phyloP scores from a whole-genome alignment of 2,329 filamentous ascomycete genomes.

The Penicillium carneum region DNA sequence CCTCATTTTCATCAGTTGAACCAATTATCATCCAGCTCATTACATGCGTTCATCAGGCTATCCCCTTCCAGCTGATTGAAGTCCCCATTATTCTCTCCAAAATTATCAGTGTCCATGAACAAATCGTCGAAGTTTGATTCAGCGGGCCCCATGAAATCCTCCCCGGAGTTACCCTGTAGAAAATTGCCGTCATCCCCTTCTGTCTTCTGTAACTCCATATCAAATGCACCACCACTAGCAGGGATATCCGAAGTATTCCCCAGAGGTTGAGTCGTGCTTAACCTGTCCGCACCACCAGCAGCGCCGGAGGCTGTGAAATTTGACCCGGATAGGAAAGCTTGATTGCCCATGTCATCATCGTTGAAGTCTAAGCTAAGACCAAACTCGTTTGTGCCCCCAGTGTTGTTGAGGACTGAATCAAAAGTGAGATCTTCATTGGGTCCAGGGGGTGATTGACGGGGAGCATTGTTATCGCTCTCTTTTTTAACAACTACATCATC shows the following conservation, averaged over 20 bases:
- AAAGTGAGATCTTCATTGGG: constrained; percentile 50
- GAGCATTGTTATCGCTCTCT: constrained; percentile 31
- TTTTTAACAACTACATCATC: constrained; percentile 33
- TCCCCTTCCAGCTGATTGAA: constrained; percentile 47
- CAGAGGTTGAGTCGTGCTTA: constrained; percentile 17
- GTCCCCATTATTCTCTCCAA: constrained; percentile 45
- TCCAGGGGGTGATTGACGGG: constrained; percentile 38
- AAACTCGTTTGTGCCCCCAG: constrained; percentile 45
- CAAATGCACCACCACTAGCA: constrained; percentile 46
- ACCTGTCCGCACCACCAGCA: constrained; percentile 25
- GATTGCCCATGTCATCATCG: constrained; percentile 49
- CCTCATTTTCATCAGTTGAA: constrained; percentile 38
- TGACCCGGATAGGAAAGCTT: constrained; percentile 48
- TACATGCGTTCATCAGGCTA: constrained; percentile 46
- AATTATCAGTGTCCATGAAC: constrained; percentile 52
- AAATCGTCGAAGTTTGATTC: constrained; percentile 57
- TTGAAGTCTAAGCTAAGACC: constrained; percentile 52
- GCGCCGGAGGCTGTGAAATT: constrained; percentile 38
- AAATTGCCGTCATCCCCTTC: constrained; percentile 29
- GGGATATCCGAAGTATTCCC: constrained; percentile 36
- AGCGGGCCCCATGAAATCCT: constrained; percentile 49
- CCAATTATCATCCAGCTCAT: constrained; percentile 53
- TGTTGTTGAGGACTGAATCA: constrained; percentile 50
- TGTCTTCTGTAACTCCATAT: constrained; percentile 46
- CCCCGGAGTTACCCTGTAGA: constrained; percentile 37